Evolutionary conservation across 2,329 filamentous ascomycete genomes (phyloP), one percentile per base, ranked within the genome.

Genomic region (Cladophialophora bantiana): DNA sequence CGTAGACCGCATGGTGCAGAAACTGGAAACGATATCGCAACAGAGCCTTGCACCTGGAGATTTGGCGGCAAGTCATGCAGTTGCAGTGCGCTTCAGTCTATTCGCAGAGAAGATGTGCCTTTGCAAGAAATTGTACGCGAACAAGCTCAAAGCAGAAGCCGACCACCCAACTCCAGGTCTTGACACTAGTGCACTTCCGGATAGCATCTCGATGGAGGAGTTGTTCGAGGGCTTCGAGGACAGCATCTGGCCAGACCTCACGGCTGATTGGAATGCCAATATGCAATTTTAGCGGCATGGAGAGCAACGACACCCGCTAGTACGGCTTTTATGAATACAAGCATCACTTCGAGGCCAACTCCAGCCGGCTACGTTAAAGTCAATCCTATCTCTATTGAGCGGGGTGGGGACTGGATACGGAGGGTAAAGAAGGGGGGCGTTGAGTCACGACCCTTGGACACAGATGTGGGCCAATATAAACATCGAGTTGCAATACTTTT

Each of bases 111-210:
- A 64, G 38, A 36, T 68, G 32, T 45, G 61, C 13, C 32, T 45
- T 34, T 71, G 61, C 50, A 64, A 62, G 26, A 59, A 61, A 45
- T 71, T 67, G 69, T 71, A 69, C 53, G 59, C 69, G 20, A 50
- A 48, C 40, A 69, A 69, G 55, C 54, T 71, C 52, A 61, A 62
- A 32, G 59, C 62, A 56, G 69, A 71, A 56, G 31, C 38, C 40
- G 54, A 34, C 48, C 9, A 12, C 10, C 5, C 20, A 26, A 20
- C 45, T 31, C 4, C 45, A 26, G 20, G 45, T 12, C 18, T 26
- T 5, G 45, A 50, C n/a, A 50, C 7, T 26, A 4, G 45, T 26
- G 45, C 20, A 7, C 45, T 50, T 50, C 20, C 45, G 7, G 45
- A 31, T n/a, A 57, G 55, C 38, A 15, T 56, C 31, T 18, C 40